phyloP scores from a whole-genome alignment of 805 yeast genomes.

The Candida rishiriensis region DNA sequence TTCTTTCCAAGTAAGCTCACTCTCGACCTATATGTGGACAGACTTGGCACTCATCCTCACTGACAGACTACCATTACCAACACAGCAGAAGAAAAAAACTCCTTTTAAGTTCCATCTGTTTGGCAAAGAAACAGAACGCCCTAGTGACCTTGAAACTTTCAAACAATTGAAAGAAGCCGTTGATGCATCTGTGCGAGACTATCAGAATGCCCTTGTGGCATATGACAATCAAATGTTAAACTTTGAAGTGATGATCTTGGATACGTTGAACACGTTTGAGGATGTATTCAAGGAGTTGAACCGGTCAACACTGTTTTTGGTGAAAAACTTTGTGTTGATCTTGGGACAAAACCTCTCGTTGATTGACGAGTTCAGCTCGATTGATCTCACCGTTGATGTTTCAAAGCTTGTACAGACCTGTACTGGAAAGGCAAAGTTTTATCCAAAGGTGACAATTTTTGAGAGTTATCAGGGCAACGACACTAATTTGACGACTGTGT shows the following conservation, averaged over 20 bases:
- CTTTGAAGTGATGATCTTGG: conserved; percentile 11
- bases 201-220: conserved; percentile 3
- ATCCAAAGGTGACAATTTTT: conserved; percentile 5
- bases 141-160: conserved; percentile 4
- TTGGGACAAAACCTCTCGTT: conserved; percentile 7
- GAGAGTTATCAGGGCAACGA: conserved; percentile 10
- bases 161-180: conserved; percentile 7
- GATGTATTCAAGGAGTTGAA: conserved; percentile 5
- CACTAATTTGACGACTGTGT: conserved; percentile 4
- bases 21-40: conserved; percentile 16
- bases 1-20: conserved; percentile 12
- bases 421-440: conserved; percentile 5
- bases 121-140: background rate
- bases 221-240: conserved; percentile 7
- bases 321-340: conserved; percentile 5
- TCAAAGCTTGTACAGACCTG: conserved; percentile 1
- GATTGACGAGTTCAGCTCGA: background rate
- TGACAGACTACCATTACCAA: conserved; percentile 5
- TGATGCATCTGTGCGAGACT: conserved; percentile 2
- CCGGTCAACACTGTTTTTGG: conserved; percentile 6
- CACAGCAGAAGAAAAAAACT: conserved; percentile 1
- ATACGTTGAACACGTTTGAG: conserved; percentile 10
- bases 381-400: conserved; percentile 6
- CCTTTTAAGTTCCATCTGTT: conserved; percentile 6
- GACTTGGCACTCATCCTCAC: conserved; percentile 7